phyloP scores from a whole-genome alignment of 2,329 filamentous ascomycete species.

The Lasiodiplodia theobromae region DNA sequence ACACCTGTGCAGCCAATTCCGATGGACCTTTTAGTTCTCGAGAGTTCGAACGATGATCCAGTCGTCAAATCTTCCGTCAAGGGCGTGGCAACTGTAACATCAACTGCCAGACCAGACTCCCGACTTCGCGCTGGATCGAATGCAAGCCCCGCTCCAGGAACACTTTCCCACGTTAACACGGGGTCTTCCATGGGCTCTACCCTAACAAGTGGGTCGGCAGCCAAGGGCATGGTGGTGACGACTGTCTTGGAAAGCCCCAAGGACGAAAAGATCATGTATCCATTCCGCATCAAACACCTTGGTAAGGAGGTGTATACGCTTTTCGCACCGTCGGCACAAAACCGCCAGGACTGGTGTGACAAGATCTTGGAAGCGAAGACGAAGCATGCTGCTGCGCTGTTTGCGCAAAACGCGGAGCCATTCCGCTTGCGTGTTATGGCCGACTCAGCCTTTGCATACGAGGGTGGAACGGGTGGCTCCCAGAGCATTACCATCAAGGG shows the following conservation, averaged over 20 bases:
- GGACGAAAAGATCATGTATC: conserved; percentile 83
- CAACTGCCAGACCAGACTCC: conserved; percentile 52
- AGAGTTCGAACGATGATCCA: conserved; percentile 90
- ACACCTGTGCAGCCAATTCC: conserved; percentile 73
- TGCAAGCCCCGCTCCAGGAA: conserved; percentile 52
- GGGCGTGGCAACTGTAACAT: conserved; percentile 67
- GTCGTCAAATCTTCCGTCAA: conserved; percentile 81
- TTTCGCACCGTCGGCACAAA: conserved; percentile 78
- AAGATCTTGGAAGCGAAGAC: conserved; percentile 97
- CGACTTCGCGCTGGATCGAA: conserved; percentile 58
- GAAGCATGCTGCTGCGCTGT: conserved; percentile 84
- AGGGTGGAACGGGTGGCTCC: conserved; percentile 59
- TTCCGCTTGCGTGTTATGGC: conserved; percentile 92
- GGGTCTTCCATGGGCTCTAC: conserved; percentile 63
- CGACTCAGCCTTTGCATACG: conserved; percentile 88
- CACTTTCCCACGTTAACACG: conserved; percentile 73
- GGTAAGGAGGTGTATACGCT: conserved; percentile 92
- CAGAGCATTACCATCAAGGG: conserved; percentile 82
- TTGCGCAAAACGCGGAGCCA: conserved; percentile 92
- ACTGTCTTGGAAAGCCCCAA: conserved; percentile 62
- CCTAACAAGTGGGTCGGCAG: conserved; percentile 56
- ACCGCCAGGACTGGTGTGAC: conserved; percentile 86
- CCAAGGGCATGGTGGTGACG: conserved; percentile 57
- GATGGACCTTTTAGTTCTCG: conserved; percentile 92
- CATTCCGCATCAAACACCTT: conserved; percentile 94